phyloP scores from a whole-genome alignment of 2,329 filamentous ascomycete genomes.

The Aspergillus texensis region DNA sequence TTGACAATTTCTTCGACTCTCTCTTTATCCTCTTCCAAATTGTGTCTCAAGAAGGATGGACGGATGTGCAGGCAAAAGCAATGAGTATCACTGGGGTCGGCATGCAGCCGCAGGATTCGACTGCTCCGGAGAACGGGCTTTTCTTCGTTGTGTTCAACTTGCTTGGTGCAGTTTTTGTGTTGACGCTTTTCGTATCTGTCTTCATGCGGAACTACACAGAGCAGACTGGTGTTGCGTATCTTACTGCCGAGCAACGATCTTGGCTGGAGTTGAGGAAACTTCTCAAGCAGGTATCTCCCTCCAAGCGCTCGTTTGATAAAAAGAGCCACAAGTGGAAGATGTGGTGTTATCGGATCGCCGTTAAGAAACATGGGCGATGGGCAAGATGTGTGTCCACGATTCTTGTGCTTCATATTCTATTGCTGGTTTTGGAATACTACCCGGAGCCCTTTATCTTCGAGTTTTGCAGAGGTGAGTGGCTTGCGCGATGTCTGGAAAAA shows the following conservation, averaged over 20 bases:
- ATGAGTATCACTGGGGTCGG: slow-evolving; percentile 79
- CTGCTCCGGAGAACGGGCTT: slow-evolving; percentile 79
- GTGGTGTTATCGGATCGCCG: slow-evolving; percentile 93
- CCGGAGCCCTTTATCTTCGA: slow-evolving; percentile 74
- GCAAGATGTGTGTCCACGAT: slow-evolving; percentile 78
- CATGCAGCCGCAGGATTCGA: slow-evolving; percentile 69
- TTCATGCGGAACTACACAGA: slow-evolving; percentile 99
- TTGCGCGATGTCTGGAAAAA: neutral
- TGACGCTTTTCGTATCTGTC: slow-evolving; percentile 96
- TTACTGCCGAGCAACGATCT: slow-evolving; percentile 93
- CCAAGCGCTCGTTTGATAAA: slow-evolving; percentile 83
- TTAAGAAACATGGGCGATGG: slow-evolving; percentile 93
- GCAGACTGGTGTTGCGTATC: slow-evolving; percentile 92
- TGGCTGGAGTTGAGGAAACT: slow-evolving; percentile 96
- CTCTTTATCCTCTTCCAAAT: slow-evolving; percentile 98
- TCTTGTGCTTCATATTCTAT: slow-evolving; percentile 77
- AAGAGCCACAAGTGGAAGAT: slow-evolving; percentile 77
- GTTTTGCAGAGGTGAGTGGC: slow-evolving; percentile 57
- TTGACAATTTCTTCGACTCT: slow-evolving; percentile 91
- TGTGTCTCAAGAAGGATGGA: slow-evolving; percentile 97
- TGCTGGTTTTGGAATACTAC: slow-evolving; percentile 85
- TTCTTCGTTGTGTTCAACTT: slow-evolving; percentile 98
- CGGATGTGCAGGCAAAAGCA: slow-evolving; percentile 83
- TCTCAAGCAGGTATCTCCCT: slow-evolving; percentile 88
- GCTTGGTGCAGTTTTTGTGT: slow-evolving; percentile 90